phyloP scores from a whole-genome alignment of 805 yeast species.

The Spathaspora hagerdaliae region DNA sequence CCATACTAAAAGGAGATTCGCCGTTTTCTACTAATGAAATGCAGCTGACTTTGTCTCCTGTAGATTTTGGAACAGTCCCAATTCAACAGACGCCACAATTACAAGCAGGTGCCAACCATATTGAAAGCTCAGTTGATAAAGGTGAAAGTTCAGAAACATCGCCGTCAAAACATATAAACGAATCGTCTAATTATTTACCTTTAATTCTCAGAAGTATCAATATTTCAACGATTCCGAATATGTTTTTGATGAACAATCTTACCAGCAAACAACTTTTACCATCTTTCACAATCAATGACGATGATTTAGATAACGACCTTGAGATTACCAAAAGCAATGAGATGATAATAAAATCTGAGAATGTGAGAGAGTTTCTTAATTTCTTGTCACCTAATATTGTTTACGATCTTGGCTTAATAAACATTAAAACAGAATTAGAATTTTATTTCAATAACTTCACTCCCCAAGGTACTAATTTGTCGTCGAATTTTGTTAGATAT shows the following conservation, averaged over 20 bases:
- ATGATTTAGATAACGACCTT: conserved; percentile 32
- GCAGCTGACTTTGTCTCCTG: conserved; percentile 13
- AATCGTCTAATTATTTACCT: conserved; percentile 60
- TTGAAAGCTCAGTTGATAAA: not conserved
- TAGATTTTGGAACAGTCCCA: conserved; percentile 11
- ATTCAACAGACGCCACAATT: conserved; percentile 2
- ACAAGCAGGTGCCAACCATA: not conserved
- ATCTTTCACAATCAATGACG: conserved; percentile 31
- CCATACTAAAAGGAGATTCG: conserved; percentile 13
- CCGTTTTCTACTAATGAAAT: conserved; percentile 14
- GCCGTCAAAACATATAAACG: conserved; percentile 13
- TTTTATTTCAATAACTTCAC: conserved; percentile 4
- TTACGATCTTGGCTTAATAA: conserved; percentile 30
- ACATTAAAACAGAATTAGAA: conserved; percentile 7
- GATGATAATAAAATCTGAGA: conserved; percentile 22
- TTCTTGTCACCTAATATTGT: conserved; percentile 41
- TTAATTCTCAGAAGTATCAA: conserved; percentile 64
- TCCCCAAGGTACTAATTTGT: conserved; percentile 4
- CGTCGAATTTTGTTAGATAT: conserved; percentile 13
- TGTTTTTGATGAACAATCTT: conserved; percentile 36
- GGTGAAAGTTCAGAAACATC: not conserved
- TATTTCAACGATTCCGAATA: conserved; percentile 55
- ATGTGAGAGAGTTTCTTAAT: conserved; percentile 30
- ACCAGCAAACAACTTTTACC: conserved; percentile 12
- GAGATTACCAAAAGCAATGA: conserved; percentile 25